These are phyloP conservation scores for Aspergillus carbonarius DNA, from an alignment of 2,329 filamentous ascomycete species.

Conservation along the genomic window DNA sequence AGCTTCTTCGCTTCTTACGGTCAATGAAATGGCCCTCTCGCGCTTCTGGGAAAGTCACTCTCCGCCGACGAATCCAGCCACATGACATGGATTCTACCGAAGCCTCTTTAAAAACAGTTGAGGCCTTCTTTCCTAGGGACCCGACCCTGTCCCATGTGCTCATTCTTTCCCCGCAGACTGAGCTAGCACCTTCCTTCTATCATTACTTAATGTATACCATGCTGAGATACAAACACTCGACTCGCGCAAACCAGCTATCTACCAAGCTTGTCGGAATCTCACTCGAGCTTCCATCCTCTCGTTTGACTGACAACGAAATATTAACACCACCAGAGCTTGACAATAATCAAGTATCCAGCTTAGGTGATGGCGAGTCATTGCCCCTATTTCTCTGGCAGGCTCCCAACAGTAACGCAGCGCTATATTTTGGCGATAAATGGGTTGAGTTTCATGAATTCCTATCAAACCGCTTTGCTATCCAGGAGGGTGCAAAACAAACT, in stretches of 20 bases:
- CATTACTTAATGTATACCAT: constrained; percentile 80
- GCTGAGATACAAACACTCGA: constrained; percentile 74
- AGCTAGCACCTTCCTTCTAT: constrained; percentile 78
- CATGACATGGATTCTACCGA: constrained; percentile 64
- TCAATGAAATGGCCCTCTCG: constrained; percentile 67
- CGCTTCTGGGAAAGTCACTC: constrained; percentile 54
- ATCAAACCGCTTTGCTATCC: constrained; percentile 55
- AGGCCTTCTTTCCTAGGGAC: constrained; percentile 80
- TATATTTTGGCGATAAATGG: constrained; percentile 87
- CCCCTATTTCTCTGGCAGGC: constrained; percentile 80
- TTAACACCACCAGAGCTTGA: constrained; percentile 51
- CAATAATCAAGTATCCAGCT: not conserved
- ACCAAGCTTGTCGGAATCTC: constrained; percentile 73
- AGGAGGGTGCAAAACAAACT: constrained; percentile 23
- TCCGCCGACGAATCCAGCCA: constrained; percentile 71
- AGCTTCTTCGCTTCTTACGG: constrained; percentile 63
- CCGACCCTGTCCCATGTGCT: constrained; percentile 70
- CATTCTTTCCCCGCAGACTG: constrained; percentile 76
- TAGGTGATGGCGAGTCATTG: constrained; percentile 28
- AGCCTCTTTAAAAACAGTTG: constrained; percentile 72
- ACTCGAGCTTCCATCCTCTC: constrained; percentile 65
- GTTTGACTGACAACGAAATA: constrained; percentile 57
- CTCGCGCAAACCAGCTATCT: constrained; percentile 42
- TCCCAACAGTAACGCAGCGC: constrained; percentile 75
- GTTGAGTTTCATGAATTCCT: constrained; percentile 79